These are phyloP conservation scores for Lagenaria siceraria DNA, from an alignment of 306 rosid genomes.

Conservation along the genomic window DNA sequence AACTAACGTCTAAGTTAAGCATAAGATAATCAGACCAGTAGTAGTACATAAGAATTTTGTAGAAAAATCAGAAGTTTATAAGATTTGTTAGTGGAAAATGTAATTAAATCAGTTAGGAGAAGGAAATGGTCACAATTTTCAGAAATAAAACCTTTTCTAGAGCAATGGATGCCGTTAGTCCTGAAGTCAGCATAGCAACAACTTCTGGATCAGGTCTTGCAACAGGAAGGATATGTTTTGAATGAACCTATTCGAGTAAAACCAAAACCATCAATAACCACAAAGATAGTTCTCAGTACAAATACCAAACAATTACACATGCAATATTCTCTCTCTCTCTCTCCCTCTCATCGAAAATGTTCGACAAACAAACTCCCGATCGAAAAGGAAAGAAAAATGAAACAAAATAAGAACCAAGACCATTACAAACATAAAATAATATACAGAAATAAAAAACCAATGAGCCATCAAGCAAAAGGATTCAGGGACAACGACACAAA, in stretches of 20 bases:
- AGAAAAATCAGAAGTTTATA: background rate
- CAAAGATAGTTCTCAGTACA: background rate
- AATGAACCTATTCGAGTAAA: conserved; percentile 40
- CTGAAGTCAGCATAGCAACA: conserved; percentile 96
- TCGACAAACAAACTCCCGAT: background rate
- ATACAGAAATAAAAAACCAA: background rate
- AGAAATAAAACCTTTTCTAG: conserved; percentile 52
- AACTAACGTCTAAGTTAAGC: conserved; percentile 1
- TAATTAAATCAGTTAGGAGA: background rate
- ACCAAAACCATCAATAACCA: conserved; percentile 8
- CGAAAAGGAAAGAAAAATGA: background rate
- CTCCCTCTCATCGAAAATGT: background rate
- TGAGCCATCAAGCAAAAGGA: background rate
- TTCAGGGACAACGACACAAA: background rate
- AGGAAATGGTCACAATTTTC: background rate
- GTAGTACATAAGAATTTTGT: background rate
- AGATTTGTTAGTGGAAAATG: background rate
- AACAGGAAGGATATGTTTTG: conserved; percentile 80
- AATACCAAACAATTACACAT: background rate
- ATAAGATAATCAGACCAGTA: background rate
- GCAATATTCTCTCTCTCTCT: background rate
- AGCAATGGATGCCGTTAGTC: conserved; percentile 89
- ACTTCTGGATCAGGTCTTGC: conserved; percentile 97
- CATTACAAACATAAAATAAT: background rate
- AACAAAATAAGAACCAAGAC: background rate